Conservation (phyloP, 2,329 filamentous ascomycete genomes). For the Sporothrix dimorphospora region DNA sequence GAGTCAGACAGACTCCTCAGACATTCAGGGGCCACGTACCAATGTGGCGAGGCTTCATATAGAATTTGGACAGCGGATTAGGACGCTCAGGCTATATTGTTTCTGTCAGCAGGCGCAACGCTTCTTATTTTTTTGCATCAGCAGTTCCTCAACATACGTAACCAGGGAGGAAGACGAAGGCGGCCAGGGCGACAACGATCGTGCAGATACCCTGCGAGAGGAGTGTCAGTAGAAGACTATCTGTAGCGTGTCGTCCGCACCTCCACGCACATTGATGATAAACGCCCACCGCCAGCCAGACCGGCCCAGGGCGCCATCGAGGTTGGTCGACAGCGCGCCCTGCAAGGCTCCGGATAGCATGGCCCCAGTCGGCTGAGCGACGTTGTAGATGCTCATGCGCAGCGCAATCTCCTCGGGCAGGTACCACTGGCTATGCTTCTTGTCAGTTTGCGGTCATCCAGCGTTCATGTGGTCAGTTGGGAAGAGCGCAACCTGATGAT, state of each 20-base stretch:
- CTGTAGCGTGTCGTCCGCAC: background rate
- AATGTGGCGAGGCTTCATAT: constrained; percentile 28
- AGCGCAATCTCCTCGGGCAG: constrained; percentile 28
- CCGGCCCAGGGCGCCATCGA: constrained; percentile 22
- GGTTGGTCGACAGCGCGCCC: constrained; percentile 26
- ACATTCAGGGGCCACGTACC: background rate
- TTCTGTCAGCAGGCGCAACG: background rate
- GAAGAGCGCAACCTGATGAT: constrained; percentile 13
- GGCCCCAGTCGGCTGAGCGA: constrained; percentile 28
- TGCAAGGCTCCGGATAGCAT: constrained; percentile 28
- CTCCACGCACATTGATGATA: constrained; percentile 26
- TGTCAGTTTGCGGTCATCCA: background rate
- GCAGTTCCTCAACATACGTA: constrained; percentile 15
- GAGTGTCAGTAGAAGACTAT: background rate
- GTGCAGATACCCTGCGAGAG: constrained; percentile 20
- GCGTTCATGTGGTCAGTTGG: no score
- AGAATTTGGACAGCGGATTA: constrained; percentile 26
- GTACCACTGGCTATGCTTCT: constrained; percentile 26
- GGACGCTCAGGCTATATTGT: constrained; percentile 15
- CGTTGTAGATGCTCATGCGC: constrained; percentile 31
- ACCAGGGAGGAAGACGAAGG: constrained; percentile 25
- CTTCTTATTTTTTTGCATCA: background rate
- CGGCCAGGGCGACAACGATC: constrained; percentile 24
- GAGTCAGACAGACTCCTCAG: no score
- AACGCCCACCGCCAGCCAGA: constrained; percentile 30